Evolutionary conservation across 371 early-diverging fungal genomes (phyloP), one percentile per base, ranked within the genome.

Genomic region (Dichotomocladium elegans): DNA sequence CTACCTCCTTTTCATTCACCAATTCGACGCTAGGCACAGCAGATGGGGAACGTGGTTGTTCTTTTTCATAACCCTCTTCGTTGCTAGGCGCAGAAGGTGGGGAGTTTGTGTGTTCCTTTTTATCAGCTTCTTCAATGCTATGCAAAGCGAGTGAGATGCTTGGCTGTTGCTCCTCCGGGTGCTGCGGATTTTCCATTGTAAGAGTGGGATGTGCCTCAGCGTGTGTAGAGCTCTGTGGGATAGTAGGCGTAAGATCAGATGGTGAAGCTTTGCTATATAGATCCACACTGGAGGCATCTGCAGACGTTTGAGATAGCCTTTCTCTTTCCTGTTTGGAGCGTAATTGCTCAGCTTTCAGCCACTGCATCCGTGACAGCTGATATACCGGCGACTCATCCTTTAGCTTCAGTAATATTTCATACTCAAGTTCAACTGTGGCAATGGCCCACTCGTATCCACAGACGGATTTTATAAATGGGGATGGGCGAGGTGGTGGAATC

Each of bases 371-470:
- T 15, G 53, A 41, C 12, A 29, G 43, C 10, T 43, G 41, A 15
- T 52, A 52, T 14, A 26, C 43, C 1, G 22, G 21, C 0, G 53
- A 52, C 2, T 22, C 15, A 31, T 52, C 53, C 15, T 37, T 42
- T 12, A 43, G 28, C 9, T 25, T 28, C 6, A 52, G 33, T n/a
- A 52, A 27, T 4, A 43, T 14, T 3, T 17, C 10, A 25, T 52
- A 43, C 27, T 52, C 53, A 6, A 31, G 43, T 3, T 52, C 43
- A 7, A 52, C n/a, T 14, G 47, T 50, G 5, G 21, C 44, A n/a
- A 42, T 25, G 34, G 44, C 44, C 57, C 57, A 56, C 44, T 47
- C 50, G 30, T 50, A 42, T 6, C 57, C 57, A 42, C 34, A 41
- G 12, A 56, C 25, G 19, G 9, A 17, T 3, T 26, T n/a, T 26